Conservation (phyloP, 495 filamentous ascomycete species). For the Melanomma pulvis-pyrius region DNA sequence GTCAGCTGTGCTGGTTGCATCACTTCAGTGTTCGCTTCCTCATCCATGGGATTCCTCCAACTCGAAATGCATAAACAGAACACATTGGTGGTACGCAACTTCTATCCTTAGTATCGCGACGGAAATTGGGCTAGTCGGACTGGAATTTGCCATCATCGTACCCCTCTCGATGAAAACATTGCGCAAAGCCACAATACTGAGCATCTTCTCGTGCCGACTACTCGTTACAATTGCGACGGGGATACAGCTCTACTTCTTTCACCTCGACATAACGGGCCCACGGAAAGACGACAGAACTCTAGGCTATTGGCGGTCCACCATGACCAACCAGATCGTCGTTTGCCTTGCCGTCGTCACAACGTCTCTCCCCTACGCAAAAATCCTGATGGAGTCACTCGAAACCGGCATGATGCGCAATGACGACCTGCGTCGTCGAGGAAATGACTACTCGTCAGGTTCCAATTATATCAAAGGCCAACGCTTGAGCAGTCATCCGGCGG, state of each 20-base stretch:
- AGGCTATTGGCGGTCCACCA: not conserved
- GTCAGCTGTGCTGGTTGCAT: not conserved
- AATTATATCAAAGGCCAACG: no score
- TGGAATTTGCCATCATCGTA: not conserved
- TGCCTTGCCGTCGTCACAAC: slow-evolving; percentile 3
- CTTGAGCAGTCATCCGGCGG: no score
- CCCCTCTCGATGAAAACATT: not conserved
- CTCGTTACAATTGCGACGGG: not conserved
- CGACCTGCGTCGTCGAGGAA: not conserved
- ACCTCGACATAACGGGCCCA: not conserved
- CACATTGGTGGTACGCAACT: not conserved
- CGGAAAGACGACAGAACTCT: not conserved
- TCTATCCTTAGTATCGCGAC: not conserved
- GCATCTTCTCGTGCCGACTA: not conserved
- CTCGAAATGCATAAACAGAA: not conserved
- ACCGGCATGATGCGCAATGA: not conserved
- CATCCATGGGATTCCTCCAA: not conserved
- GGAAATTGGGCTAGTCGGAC: not conserved
- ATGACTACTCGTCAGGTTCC: no score
- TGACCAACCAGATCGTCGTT: not conserved
- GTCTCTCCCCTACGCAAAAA: not conserved
- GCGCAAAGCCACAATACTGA: not conserved
- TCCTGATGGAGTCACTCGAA: not conserved
- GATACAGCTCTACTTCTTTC: not conserved
- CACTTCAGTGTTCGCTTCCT: not conserved